Evolutionary conservation across 2,329 filamentous ascomycete species (phyloP).

Genomic region (Tolypocladium endophyticum): DNA sequence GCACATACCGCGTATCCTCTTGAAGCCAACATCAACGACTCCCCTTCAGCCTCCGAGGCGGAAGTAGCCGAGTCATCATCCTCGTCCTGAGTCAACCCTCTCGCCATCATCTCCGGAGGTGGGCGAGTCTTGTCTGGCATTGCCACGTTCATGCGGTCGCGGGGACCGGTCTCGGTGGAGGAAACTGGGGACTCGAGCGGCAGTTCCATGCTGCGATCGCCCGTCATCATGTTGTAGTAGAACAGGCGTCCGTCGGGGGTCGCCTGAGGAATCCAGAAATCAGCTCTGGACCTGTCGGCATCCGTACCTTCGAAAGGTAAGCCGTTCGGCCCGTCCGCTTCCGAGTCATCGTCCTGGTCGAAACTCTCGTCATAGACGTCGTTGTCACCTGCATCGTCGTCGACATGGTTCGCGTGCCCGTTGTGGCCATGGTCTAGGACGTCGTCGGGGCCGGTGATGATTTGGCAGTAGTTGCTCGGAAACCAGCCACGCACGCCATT

Average conservation of each 20-base stretch:
- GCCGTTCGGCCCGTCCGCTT: conserved; percentile 47
- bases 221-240: conserved; percentile 97
- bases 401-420: conserved; percentile 39
- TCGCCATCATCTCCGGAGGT: conserved; percentile 82
- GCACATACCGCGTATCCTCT: conserved; percentile 55
- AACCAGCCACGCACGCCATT: conserved; percentile 97
- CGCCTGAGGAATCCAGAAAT: conserved; percentile 97
- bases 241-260: conserved; percentile 87
- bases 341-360: conserved; percentile 56
- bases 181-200: conserved; percentile 84
- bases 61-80: conserved; percentile 80
- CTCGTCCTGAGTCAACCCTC: conserved; percentile 71
- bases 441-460: conserved; percentile 69
- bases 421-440: conserved; percentile 51
- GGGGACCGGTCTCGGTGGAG: conserved; percentile 70
- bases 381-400: conserved; percentile 54
- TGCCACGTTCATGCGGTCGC: conserved; percentile 78
- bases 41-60: conserved; percentile 76
- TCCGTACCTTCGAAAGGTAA: conserved; percentile 59
- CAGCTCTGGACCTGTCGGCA: conserved; percentile 68
- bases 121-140: conserved; percentile 85
- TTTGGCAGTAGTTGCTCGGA: conserved; percentile 94
- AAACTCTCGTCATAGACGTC: conserved; percentile 58
- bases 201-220: conserved; percentile 87
- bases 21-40: conserved; percentile 56